phyloP scores from a whole-genome alignment of 768 basidiomycete genomes.

The Termitomyces sp. region DNA sequence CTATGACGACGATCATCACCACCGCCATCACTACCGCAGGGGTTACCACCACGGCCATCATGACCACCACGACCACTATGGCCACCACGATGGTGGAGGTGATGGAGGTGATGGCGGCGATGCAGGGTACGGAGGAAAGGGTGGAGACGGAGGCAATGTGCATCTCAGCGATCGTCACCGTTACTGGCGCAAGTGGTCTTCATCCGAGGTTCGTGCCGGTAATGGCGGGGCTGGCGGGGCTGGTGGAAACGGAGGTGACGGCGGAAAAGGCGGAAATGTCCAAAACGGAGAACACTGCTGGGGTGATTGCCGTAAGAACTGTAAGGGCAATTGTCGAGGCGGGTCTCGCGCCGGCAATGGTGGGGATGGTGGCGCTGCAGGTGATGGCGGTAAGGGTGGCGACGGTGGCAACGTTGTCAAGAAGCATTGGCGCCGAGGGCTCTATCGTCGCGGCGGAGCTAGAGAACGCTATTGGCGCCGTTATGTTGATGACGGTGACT shows the following conservation, averaged over 20 bases:
- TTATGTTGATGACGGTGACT: neutral
- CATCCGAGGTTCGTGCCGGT: neutral
- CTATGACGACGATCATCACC: too few species aligned
- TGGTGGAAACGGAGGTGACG: neutral
- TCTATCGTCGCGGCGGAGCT: neutral
- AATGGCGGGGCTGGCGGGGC: neutral
- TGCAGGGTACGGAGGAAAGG: neutral
- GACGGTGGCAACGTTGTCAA: neutral
- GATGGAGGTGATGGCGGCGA: neutral
- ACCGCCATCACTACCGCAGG: too few species aligned
- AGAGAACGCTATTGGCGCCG: neutral
- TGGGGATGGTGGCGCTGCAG: neutral
- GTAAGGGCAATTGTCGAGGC: neutral
- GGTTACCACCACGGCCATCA: neutral
- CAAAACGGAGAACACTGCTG: neutral
- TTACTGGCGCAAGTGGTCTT: neutral
- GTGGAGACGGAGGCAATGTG: neutral
- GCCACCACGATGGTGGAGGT: neutral
- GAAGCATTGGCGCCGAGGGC: neutral
- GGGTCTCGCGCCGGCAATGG: neutral
- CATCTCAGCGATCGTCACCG: neutral
- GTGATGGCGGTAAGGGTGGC: neutral
- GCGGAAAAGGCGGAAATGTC: conserved; percentile 5
- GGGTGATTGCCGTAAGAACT: neutral
- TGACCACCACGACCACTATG: neutral